Evolutionary conservation across 257 asterid genomes (phyloP).

Genomic region (Solanum dulcamara): DNA sequence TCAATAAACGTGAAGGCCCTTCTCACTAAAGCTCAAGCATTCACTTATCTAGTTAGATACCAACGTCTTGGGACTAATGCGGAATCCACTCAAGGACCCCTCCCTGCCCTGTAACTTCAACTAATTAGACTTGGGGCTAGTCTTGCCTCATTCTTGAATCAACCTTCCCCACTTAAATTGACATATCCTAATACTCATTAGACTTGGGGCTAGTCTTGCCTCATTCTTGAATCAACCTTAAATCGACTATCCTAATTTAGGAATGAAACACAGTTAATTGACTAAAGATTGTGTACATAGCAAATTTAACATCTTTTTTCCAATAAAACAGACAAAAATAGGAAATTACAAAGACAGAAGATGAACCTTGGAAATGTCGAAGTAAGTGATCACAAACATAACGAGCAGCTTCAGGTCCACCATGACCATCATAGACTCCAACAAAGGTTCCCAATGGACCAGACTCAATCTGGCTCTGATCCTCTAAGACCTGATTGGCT

Average conservation of each 20-base stretch:
- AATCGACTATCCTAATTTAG: not conserved
- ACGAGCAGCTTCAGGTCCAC: conserved; percentile 80
- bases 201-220: not conserved
- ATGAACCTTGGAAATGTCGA: conserved; percentile 59
- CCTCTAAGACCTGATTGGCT: conserved; percentile 79
- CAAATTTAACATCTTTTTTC: not conserved
- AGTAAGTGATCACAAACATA: conserved; percentile 66
- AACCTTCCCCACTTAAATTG: not conserved
- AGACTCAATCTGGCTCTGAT: conserved; percentile 86
- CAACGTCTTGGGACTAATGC: not conserved
- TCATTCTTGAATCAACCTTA: not conserved
- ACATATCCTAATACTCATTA: not conserved
- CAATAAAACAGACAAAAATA: not conserved
- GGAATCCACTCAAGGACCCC: not conserved
- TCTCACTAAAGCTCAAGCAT: not conserved
- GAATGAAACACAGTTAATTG: not conserved
- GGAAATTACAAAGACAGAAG: not conserved
- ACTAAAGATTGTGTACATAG: not conserved
- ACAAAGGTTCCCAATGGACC: conserved; percentile 84
- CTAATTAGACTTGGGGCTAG: not conserved
- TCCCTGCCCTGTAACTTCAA: not conserved
- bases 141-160: not conserved
- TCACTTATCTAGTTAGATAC: not conserved
- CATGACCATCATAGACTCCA: conserved; percentile 88
- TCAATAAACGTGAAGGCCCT: not conserved